phyloP scores from a whole-genome alignment of 75 land plant genomes.

The Sequoiadendron giganteum region DNA sequence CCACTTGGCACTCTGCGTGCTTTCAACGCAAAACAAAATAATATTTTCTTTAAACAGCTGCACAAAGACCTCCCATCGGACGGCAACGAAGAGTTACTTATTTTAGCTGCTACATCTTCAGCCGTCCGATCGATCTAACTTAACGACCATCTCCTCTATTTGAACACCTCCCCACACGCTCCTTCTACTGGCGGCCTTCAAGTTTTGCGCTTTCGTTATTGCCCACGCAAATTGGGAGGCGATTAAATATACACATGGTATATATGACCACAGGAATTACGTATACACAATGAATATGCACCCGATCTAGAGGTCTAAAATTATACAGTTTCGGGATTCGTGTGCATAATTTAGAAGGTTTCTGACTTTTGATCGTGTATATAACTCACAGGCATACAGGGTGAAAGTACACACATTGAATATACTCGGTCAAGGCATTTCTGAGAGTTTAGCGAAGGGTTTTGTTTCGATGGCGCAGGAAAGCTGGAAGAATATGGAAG shows the following conservation, averaged over 20 bases:
- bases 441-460: background rate
- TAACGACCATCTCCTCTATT: background rate
- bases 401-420: background rate
- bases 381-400: background rate
- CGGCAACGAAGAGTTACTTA: background rate
- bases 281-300: constrained; percentile 2
- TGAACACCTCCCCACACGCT: background rate
- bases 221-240: background rate
- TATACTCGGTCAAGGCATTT: background rate
- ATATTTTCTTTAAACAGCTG: background rate
- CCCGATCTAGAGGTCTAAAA: too few relatives aligned
- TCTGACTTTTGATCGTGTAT: too few relatives aligned
- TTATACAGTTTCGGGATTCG: too few relatives aligned
- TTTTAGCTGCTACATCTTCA: background rate
- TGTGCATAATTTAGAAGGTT: background rate
- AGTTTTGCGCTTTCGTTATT: background rate
- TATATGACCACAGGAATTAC: background rate
- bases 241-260: background rate
- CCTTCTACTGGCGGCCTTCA: background rate
- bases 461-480: constrained; percentile 27
- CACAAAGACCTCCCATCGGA: background rate
- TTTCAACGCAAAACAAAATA: background rate
- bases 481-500: constrained; percentile 39
- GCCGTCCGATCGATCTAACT: background rate
- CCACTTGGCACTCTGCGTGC: background rate